Evolutionary conservation across 2,329 filamentous ascomycete genomes (phyloP), one percentile per base, ranked within the genome.

Genomic region (Beauveria caledonica): DNA sequence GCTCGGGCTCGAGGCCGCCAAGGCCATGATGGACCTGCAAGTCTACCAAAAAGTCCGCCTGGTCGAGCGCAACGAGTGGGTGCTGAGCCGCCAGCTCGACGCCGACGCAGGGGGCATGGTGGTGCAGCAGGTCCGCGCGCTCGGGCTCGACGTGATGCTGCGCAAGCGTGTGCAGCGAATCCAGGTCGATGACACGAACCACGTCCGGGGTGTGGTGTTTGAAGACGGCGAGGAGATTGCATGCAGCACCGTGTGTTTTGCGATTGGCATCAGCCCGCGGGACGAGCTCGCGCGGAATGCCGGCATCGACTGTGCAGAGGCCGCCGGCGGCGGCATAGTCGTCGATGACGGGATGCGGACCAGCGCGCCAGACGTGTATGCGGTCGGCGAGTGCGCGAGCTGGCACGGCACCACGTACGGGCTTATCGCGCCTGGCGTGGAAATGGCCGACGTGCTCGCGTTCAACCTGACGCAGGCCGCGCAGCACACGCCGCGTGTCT

Each of bases 381-480:
- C 92, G 51, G 88, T 96, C 54, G 92, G 92, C 60, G 92, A 96
- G 73, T 96, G 92, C 67, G 91, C 92, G 5, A 94, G 87, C 74
- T 96, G 90, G 90, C 82, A 92, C 64, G 87, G 85, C 65, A 88
- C 94, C 72, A 92, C 90, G 0, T 96, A 91, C 65, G 92, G 92
- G 6, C 82, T 97, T 21, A 96, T 97, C 66, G 91, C 89, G 0
- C 92, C 92, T 0, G 92, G 92, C 19, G 82, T 96, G 40, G 92
- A 96, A 73, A 96, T 96, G 90, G 92, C 92, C 0, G 92, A 96
- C 66, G 86, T 96, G 1, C 82, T 96, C 3, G 86, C 92, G 11
- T 96, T 94, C 78, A 96, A 96, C 72, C 82, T 97, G 61, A 95
- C 92, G 3, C 87, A 92, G 70, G 89, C 90, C 36, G 87, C 88